These are phyloP conservation scores for Phytophthora agathidicida DNA, from an alignment of 352 stramenopile genomes.

Conservation along the genomic window DNA sequence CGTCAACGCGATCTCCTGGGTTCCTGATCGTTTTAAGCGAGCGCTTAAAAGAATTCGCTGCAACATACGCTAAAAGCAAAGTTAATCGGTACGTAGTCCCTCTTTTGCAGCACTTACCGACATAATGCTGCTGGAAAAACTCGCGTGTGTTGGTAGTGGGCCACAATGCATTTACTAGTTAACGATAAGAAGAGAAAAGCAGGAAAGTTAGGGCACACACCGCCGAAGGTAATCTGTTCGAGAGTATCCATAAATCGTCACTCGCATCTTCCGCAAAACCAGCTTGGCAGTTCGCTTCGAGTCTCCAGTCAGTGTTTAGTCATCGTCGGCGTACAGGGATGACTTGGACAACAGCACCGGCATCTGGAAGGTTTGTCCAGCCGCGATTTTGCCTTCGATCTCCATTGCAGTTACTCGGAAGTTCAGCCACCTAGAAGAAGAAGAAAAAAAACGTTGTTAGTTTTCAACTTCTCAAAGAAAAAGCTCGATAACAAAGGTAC, in stretches of 20 bases:
- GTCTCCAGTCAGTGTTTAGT: constrained; percentile 45
- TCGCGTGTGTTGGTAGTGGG: constrained; percentile 1
- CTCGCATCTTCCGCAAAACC: not conserved
- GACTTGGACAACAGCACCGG: constrained; percentile 88
- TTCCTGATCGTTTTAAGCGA: no score
- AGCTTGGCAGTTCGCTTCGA: not conserved
- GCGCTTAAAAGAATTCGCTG: no score
- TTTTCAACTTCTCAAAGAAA: not conserved
- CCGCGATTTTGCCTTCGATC: constrained; percentile 84
- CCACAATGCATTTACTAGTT: constrained; percentile 20
- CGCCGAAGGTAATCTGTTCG: not conserved
- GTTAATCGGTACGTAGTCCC: no score
- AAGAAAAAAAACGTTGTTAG: constrained; percentile 22
- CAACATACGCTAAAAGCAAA: no score
- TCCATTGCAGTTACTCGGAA: constrained; percentile 87
- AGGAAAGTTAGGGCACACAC: constrained; percentile 8
- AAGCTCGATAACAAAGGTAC: constrained; percentile 21
- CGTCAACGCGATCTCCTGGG: no score
- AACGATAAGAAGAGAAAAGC: constrained; percentile 19
- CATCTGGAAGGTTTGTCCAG: constrained; percentile 80
- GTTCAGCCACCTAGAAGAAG: constrained; percentile 73
- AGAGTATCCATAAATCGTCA: constrained; percentile 5
- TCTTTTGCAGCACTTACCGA: no score
- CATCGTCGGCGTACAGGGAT: constrained; percentile 85
- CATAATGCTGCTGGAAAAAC: no score